Conservation (phyloP, 1,284 basidiomycete genomes). For the Exobasidium cylindrosporum region DNA sequence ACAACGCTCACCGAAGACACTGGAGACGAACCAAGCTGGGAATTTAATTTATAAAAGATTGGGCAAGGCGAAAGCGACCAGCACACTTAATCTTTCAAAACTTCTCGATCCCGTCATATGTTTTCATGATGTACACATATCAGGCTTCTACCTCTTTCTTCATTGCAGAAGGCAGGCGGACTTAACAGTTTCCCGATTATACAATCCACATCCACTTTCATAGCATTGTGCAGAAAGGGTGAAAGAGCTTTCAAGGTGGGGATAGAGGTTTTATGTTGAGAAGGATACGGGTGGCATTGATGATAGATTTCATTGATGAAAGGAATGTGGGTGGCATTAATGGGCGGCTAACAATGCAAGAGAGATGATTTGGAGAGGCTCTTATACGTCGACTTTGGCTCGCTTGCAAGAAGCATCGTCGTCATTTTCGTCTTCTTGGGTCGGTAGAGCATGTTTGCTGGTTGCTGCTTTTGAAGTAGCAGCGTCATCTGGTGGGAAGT, state of each 20-base stretch:
- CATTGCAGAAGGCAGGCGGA: neutral
- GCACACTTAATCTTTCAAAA: neutral
- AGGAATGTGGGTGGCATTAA: neutral
- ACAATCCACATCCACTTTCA: too few species aligned
- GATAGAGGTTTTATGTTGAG: too few species aligned
- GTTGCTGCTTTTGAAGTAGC: neutral
- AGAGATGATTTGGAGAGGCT: neutral
- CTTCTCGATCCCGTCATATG: neutral
- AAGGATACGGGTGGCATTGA: neutral
- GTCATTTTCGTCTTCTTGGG: neutral
- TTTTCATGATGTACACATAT: neutral
- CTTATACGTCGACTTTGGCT: neutral
- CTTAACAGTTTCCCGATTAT: neutral
- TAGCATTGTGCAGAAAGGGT: neutral
- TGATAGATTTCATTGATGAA: neutral
- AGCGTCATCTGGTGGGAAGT: too few species aligned
- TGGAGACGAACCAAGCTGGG: conserved; percentile 17
- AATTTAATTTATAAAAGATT: neutral
- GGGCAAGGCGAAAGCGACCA: too few species aligned
- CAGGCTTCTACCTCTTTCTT: neutral
- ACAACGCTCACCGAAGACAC: conserved; percentile 53
- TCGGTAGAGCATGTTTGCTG: neutral
- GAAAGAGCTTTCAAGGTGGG: too few species aligned
- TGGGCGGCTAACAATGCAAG: too few species aligned
- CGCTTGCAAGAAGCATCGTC: neutral